Evolutionary conservation across 805 yeast species (phyloP).

Genomic region (Debaryomyces hansenii): DNA sequence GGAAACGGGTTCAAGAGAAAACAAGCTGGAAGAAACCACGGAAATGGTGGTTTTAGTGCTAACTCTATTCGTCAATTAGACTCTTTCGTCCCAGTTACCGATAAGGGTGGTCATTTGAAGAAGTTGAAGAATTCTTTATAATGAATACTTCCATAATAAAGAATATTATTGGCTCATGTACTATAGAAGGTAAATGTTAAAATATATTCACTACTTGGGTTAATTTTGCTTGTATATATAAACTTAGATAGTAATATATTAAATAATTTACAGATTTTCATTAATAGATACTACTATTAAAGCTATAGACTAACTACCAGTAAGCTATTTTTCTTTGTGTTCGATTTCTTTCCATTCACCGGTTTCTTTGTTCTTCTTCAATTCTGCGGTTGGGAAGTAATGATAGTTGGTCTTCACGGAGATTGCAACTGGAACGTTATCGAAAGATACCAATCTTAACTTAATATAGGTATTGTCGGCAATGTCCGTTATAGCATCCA

Average conservation of each 20-base stretch:
- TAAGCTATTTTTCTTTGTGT: conserved; percentile 25
- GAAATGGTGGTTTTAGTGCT: conserved; percentile 84
- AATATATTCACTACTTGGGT: background rate
- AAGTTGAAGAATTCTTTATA: conserved; percentile 46
- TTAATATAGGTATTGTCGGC: conserved; percentile 82
- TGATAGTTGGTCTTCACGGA: conserved; percentile 86
- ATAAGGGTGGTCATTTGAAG: conserved; percentile 55
- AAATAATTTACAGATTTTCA: conserved; percentile 3
- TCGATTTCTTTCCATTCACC: conserved; percentile 53
- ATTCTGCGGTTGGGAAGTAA: conserved; percentile 75
- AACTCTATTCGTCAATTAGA: conserved; percentile 58
- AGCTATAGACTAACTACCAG: background rate
- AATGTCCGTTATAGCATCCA: conserved; percentile 63
- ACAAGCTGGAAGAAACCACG: conserved; percentile 86
- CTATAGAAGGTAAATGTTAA: background rate
- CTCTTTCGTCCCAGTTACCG: conserved; percentile 55
- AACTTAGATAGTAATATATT: conserved; percentile 4
- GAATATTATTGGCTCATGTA: background rate
- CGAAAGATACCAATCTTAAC: conserved; percentile 78
- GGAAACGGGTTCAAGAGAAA: conserved; percentile 58
- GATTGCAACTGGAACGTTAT: conserved; percentile 82
- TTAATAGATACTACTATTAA: background rate
- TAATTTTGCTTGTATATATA: conserved; percentile 1
- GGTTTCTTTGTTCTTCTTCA: conserved; percentile 46
- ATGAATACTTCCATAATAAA: background rate